Evolutionary conservation across 2,329 filamentous ascomycete species (phyloP), one percentile per base, ranked within the genome.

Genomic region (Fusarium falciforme): DNA sequence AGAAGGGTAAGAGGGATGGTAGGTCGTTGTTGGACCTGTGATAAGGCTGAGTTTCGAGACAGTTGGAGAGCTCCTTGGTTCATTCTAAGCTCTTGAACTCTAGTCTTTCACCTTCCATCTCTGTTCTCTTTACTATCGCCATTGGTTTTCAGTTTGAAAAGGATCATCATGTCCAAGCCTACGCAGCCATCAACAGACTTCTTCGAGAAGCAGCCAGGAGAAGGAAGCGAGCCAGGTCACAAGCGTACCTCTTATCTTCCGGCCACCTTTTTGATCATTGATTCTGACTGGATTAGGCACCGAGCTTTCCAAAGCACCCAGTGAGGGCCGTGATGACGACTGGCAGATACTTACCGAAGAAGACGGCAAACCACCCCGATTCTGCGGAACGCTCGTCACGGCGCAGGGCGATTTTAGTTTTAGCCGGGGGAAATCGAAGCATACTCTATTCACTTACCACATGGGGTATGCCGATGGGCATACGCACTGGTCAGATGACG

Each of bases 301-400:
- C 5, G 14, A 25, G 9, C 20, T 38, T 25, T n/a, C 14, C 4
- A 38, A 38, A 7, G 10, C 27, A 10, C 17, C 47, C 27, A 25
- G 7, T 2, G n/a, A 27, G 25, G 25, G 25, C 25, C 25, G 25
- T 1, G 70, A 70, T 1, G 58, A 73, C 4, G 70, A 71, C n/a
- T 73, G 70, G 70, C 44, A 73, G 4, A 55, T 73, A 0, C 16
- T 73, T 3, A 54, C 22, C 5, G 55, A 47, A 35, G 60, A 73
- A 31, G 70, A 67, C 0, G 10, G 1, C 16, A 27, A 29, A 4
- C 16, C 8, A 5, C 35, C 61, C 14, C 25, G 49, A 4, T 38
- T 58, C 29, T 38, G 33, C 16, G 55, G 55, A 17, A 58, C 55
- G 6, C 22, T 38, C 3, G 17, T n/a, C 7, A 29, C 22, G 17